Evolutionary conservation across 1,139 yeast species (phyloP), one percentile per base, ranked within the genome.

Genomic region (Scheffersomyces titani): DNA sequence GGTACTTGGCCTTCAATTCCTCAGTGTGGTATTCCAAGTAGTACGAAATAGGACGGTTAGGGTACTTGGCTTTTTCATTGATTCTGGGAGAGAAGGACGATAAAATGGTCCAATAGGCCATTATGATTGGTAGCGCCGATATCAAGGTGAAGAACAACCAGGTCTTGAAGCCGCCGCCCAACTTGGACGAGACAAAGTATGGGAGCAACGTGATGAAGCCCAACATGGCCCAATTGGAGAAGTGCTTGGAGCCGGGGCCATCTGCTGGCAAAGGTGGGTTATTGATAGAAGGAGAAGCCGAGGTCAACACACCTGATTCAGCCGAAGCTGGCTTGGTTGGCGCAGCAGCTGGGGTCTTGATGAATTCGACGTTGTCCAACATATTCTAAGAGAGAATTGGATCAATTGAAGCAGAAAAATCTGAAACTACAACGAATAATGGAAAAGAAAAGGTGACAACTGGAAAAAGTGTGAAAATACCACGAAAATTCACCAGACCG

Each of bases 261-360:
- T 92, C 98, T 6, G 97, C 97, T 47, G 97, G 92, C 62, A 91
- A 79, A 22, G 93, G 93, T 11, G 96, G 97, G 71, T 92, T 92
- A 65, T 88, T 84, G 70, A 92, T 92, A 13, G 96, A 77, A 45
- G 97, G 96, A 54, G 81, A 74, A 52, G 76, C 85, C 50, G 90
- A 84, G 59, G 92, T 87, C 65, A 78, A 73, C 52, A 88, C 83
- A 19, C 94, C 94, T 59, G 76, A 77, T 57, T 73, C 82, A 49
- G 74, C 75, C 48, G 81, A 68, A 18, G 85, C 76, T 46, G 84
- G 77, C 54, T 80, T 84, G 55, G 70, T 70, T 55, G 83, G 76
- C 22, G 82, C 78, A 50, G 83, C 83, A 52, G 70, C 65, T 1
- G 92, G 91, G 13, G 93, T 88, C 67, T 83, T 76, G 66, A 83